Percentiles rank a stretch among this genome's conserved stretches.
phyloP scores from a whole-genome alignment of 495 filamentous ascomycete genomes.

The Penicillium ucsense region DNA sequence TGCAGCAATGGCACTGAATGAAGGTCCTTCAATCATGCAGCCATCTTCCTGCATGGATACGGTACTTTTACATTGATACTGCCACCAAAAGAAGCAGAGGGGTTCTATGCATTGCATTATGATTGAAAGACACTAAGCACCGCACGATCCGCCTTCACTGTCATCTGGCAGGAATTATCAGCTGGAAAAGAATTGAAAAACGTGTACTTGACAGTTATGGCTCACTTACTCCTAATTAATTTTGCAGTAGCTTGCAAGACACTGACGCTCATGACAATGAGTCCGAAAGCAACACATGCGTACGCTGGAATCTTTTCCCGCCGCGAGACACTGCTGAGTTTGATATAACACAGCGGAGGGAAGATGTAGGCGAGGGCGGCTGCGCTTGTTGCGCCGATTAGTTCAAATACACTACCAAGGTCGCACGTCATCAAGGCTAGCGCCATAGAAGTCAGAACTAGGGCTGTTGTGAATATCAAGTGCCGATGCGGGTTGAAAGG shows the following conservation, averaged over 20 bases:
- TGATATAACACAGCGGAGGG: constrained; percentile 90
- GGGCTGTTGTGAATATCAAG: constrained; percentile 67
- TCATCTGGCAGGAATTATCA: background rate
- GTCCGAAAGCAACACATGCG: constrained; percentile 63
- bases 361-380: constrained; percentile 92
- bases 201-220: background rate
- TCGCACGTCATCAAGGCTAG: constrained; percentile 81
- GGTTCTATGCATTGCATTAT: no score
- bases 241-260: constrained; percentile 63
- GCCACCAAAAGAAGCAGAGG: no score
- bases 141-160: background rate
- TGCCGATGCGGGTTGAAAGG: constrained; percentile 77
- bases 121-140: background rate
- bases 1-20: no score
- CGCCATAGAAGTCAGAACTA: constrained; percentile 71
- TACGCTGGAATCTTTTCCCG: constrained; percentile 67
- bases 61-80: no score
- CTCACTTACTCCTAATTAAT: constrained; percentile 43
- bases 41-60: no score
- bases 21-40: no score
- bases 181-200: background rate
- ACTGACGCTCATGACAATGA: constrained; percentile 75
- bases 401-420: constrained; percentile 84
- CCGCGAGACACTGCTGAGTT: constrained; percentile 58
- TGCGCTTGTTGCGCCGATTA: constrained; percentile 90